These are phyloP conservation scores for Mycena rebaudengoi DNA, from an alignment of 768 basidiomycete genomes.

Conservation along the genomic window DNA sequence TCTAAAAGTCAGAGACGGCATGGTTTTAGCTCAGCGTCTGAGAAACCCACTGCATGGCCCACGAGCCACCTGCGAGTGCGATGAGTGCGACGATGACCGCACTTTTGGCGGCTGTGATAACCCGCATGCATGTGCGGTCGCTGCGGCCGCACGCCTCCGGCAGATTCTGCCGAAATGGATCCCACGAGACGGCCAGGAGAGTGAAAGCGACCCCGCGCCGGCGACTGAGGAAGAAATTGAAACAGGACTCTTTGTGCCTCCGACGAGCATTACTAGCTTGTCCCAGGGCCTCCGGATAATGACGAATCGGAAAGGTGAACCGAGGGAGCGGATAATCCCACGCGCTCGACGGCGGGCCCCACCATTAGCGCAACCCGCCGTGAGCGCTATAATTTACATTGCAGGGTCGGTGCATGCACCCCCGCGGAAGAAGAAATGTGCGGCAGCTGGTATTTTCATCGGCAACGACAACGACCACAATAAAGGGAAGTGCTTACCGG, in stretches of 20 bases:
- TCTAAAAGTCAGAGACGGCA: conserved; percentile 1
- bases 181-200: not conserved
- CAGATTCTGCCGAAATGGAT: conserved; percentile 5
- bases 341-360: not conserved
- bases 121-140: conserved; percentile 7
- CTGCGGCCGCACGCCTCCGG: not conserved
- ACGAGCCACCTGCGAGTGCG: not conserved
- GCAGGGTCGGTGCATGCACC: not conserved
- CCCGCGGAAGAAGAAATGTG: not conserved
- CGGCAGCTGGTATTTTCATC: not conserved
- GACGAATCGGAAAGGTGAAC: not conserved
- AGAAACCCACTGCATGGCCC: not conserved
- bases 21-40: not conserved
- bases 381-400: not conserved
- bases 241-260: not conserved
- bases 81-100: not conserved
- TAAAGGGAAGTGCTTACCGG: not conserved
- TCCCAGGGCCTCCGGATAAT: not conserved
- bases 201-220: not conserved
- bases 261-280: not conserved
- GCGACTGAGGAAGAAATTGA: not conserved
- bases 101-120: not conserved
- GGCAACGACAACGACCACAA: not conserved
- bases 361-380: not conserved
- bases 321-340: not conserved